phyloP scores from a whole-genome alignment of 1,284 basidiomycete species.

The Marasmius fiardii region DNA sequence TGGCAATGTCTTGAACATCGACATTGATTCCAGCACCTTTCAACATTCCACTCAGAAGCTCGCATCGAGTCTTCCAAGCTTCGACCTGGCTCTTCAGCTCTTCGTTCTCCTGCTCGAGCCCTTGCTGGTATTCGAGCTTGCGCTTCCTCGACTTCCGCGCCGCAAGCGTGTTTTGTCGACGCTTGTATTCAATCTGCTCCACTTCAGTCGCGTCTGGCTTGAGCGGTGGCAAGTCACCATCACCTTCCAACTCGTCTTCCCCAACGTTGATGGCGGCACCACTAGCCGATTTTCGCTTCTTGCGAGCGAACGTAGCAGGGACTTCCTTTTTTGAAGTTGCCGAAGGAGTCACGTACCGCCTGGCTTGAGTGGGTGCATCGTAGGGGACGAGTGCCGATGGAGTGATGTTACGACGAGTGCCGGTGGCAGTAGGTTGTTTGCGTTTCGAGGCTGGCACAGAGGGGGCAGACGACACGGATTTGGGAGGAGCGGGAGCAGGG shows the following conservation, averaged over 20 bases:
- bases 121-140: slow-evolving; percentile 70
- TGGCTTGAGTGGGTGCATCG: slow-evolving; percentile 49
- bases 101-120: slow-evolving; percentile 54
- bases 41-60: background rate
- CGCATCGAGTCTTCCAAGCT: slow-evolving; percentile 46
- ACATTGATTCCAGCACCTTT: background rate
- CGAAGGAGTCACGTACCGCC: slow-evolving; percentile 50
- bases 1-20: background rate
- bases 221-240: slow-evolving; percentile 13
- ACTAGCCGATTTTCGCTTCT: slow-evolving; percentile 37
- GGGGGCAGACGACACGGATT: background rate
- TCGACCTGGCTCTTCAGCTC: slow-evolving; percentile 48
- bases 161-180: slow-evolving; percentile 78
- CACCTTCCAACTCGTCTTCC: slow-evolving; percentile 26
- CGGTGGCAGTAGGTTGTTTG: background rate
- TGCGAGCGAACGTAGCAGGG: slow-evolving; percentile 48
- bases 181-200: slow-evolving; percentile 73
- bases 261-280: slow-evolving; percentile 47
- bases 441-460: background rate
- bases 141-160: slow-evolving; percentile 73
- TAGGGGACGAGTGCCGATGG: slow-evolving; percentile 40
- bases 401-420: slow-evolving; percentile 26
- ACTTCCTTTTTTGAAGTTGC: slow-evolving; percentile 52
- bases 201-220: slow-evolving; percentile 43
- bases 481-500: background rate